phyloP scores from a whole-genome alignment of 257 asterid species.

The Scutellaria baicalensis region DNA sequence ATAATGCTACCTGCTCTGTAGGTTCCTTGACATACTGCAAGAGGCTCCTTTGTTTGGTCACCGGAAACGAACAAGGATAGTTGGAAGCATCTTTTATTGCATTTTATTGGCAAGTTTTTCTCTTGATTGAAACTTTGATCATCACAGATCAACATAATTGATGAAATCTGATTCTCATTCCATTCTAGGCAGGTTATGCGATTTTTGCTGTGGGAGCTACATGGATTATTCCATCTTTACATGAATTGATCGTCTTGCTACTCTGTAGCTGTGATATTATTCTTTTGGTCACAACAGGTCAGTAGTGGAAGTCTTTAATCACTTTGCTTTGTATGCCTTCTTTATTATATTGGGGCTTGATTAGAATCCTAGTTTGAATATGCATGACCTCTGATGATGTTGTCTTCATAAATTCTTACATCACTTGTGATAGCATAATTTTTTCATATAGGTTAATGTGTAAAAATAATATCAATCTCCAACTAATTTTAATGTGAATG shows the following conservation, averaged over 20 bases:
- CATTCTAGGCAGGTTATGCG: slow-evolving; percentile 94
- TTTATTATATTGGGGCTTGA: not conserved
- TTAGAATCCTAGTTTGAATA: not conserved
- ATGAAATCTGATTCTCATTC: slow-evolving; percentile 28
- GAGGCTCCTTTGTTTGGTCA: slow-evolving; percentile 96
- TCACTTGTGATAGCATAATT: not conserved
- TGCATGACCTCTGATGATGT: not conserved
- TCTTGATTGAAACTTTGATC: not conserved
- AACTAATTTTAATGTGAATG: not conserved
- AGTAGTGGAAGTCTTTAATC: slow-evolving; percentile 2
- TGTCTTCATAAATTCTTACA: not conserved
- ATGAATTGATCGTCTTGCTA: slow-evolving; percentile 49
- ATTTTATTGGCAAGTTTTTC: slow-evolving; percentile 71
- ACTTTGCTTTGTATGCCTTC: not conserved
- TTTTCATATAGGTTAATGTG: not conserved
- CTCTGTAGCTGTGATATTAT: slow-evolving; percentile 80
- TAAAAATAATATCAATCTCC: not conserved
- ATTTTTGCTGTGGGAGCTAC: slow-evolving; percentile 78
- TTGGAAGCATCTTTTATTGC: slow-evolving; percentile 79
- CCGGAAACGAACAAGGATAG: slow-evolving; percentile 68
- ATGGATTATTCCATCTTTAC: slow-evolving; percentile 56
- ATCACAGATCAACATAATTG: slow-evolving; percentile 1
- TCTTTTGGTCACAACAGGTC: slow-evolving; percentile 81
- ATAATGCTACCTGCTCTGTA: slow-evolving; percentile 21
- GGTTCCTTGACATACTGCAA: slow-evolving; percentile 88